These are phyloP conservation scores for Filosporella fistucella DNA, from an alignment of 495 filamentous ascomycete genomes.

Conservation along the genomic window DNA sequence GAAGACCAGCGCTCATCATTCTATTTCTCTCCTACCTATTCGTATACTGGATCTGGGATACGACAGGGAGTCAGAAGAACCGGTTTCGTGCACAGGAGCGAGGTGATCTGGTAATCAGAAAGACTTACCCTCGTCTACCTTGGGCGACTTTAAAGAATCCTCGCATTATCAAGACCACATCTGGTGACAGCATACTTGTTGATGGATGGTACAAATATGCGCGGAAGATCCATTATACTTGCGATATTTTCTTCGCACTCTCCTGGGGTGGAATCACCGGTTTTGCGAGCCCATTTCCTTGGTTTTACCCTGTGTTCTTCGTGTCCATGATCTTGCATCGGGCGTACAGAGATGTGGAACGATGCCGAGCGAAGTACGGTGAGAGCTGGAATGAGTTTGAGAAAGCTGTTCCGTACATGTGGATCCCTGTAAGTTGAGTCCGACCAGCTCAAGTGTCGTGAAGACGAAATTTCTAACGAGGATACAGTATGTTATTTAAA, in stretches of 20 bases:
- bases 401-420: conserved; percentile 81
- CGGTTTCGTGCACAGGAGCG: conserved; percentile 78
- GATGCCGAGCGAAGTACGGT: conserved; percentile 84
- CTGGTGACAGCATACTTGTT: conserved; percentile 75
- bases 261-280: conserved; percentile 55
- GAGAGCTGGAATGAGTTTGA: conserved; percentile 88
- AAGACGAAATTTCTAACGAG: too few relatives aligned
- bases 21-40: conserved; percentile 73
- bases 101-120: conserved; percentile 65
- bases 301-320: conserved; percentile 96
- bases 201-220: conserved; percentile 94
- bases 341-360: conserved; percentile 74
- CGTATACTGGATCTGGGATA: conserved; percentile 90
- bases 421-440: conserved; percentile 79
- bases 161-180: conserved; percentile 67
- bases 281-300: conserved; percentile 77
- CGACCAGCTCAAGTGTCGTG: too few relatives aligned
- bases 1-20: conserved; percentile 55
- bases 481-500: too few relatives aligned
- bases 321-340: conserved; percentile 88
- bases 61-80: conserved; percentile 90
- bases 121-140: conserved; percentile 84
- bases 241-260: conserved; percentile 75
- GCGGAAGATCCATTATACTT: conserved; percentile 92
- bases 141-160: conserved; percentile 86